phyloP scores from a whole-genome alignment of 441 rosid genomes.

The Cnidoscolus chayamansa region DNA sequence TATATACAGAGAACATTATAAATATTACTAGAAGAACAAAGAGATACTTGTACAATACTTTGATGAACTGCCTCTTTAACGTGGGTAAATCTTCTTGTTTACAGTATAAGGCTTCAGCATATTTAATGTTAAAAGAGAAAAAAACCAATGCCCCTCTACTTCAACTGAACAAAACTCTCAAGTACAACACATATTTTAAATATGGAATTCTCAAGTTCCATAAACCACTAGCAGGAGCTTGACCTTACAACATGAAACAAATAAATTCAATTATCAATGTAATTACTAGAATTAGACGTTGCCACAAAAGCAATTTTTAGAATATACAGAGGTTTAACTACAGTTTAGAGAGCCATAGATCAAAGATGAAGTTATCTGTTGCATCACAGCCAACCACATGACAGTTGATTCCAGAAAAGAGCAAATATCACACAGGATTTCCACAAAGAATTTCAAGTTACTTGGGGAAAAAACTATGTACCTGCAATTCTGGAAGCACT shows the following conservation, averaged over 20 bases:
- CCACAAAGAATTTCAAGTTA: no score
- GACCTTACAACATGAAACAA: background rate
- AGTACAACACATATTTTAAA: background rate
- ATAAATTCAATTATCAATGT: background rate
- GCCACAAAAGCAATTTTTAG: background rate
- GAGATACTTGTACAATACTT: background rate
- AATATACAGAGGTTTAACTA: background rate
- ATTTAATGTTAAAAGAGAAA: background rate
- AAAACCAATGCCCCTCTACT: background rate
- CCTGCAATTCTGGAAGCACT: constrained; percentile 80
- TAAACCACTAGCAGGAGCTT: background rate
- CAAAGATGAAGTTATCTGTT: background rate
- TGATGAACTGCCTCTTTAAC: constrained; percentile 1
- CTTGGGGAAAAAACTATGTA: constrained; percentile 18
- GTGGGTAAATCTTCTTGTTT: background rate
- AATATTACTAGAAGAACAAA: background rate
- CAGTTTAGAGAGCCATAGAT: background rate
- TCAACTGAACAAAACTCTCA: background rate
- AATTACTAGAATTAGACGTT: constrained; percentile 1
- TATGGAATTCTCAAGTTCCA: background rate
- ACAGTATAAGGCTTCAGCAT: background rate
- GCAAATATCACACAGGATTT: no score
- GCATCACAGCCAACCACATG: background rate
- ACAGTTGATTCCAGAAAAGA: background rate
- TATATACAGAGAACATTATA: background rate